Conservation (phyloP, 495 filamentous ascomycete species). For the Annulohypoxylon bovei region DNA sequence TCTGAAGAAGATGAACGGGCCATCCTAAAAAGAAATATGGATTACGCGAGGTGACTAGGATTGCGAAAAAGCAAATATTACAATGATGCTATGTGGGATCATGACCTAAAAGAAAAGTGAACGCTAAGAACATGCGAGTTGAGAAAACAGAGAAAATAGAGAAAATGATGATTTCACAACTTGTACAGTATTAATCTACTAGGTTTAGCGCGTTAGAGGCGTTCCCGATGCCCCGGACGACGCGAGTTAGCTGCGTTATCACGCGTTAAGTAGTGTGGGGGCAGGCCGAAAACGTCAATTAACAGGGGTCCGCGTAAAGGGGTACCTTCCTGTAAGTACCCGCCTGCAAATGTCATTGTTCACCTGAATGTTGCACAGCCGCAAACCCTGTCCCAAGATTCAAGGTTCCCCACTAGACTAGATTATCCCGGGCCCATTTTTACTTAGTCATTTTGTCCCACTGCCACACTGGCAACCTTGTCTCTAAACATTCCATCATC, state of each 20-base stretch:
- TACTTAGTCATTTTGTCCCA: conserved; percentile 5
- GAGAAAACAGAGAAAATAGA: not conserved
- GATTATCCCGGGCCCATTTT: not conserved
- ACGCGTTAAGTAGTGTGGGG: conserved; percentile 46
- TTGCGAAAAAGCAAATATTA: not conserved
- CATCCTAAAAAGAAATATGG: conserved; percentile 17
- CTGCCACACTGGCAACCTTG: conserved; percentile 3
- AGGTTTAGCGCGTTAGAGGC: conserved; percentile 39
- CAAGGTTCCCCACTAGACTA: not conserved
- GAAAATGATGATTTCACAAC: conserved; percentile 38
- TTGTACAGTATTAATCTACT: not conserved
- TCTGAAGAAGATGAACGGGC: conserved; percentile 48
- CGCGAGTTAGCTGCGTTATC: conserved; percentile 48
- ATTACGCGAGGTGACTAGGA: conserved; percentile 3
- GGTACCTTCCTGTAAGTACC: conserved; percentile 2
- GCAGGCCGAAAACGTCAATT: conserved; percentile 21
- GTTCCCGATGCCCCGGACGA: conserved; percentile 25
- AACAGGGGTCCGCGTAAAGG: conserved; percentile 5
- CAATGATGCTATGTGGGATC: not conserved
- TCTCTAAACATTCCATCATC: conserved; percentile 17
- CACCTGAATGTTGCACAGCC: conserved; percentile 1
- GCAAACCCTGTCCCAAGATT: not conserved
- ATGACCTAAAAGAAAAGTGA: not conserved
- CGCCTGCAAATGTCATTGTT: not conserved
- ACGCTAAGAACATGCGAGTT: not conserved